Conservation (phyloP, 371 early-diverging fungal species). For the Nematocida displodere region DNA sequence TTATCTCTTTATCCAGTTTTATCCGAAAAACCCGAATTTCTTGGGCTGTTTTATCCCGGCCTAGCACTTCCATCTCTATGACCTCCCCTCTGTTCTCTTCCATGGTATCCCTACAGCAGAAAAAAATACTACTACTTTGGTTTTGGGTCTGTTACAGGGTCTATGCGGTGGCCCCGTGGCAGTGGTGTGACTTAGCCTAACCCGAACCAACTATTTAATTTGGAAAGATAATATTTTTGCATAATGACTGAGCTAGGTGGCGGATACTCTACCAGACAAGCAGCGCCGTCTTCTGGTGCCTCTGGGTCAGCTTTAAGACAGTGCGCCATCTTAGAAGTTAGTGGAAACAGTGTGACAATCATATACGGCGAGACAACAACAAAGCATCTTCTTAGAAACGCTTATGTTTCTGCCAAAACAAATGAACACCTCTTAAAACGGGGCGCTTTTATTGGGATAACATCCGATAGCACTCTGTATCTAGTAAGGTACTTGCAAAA, state of each 20-base stretch:
- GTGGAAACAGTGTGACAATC: background rate
- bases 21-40: background rate
- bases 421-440: conserved; percentile 39
- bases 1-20: background rate
- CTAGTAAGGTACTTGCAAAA: conserved; percentile 19
- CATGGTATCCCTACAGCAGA: too few relatives aligned
- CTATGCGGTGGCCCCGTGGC: too few relatives aligned
- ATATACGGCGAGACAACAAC: background rate
- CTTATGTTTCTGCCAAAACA: background rate
- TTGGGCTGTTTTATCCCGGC: too few relatives aligned
- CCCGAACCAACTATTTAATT: too few relatives aligned
- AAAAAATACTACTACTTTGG: too few relatives aligned
- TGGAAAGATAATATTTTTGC: too few relatives aligned
- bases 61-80: background rate
- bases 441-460: conserved; percentile 23
- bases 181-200: too few relatives aligned
- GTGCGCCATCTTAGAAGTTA: conserved; percentile 15
- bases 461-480: conserved; percentile 3
- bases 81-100: background rate
- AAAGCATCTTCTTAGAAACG: background rate
- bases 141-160: too few relatives aligned
- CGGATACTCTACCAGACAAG: too few relatives aligned
- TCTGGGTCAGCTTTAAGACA: too few relatives aligned
- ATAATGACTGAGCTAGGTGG: too few relatives aligned
- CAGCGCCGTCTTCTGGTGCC: too few relatives aligned